Evolutionary conservation across 441 rosid genomes (phyloP), one percentile per base, ranked within the genome.

Genomic region (Melastoma candidum): DNA sequence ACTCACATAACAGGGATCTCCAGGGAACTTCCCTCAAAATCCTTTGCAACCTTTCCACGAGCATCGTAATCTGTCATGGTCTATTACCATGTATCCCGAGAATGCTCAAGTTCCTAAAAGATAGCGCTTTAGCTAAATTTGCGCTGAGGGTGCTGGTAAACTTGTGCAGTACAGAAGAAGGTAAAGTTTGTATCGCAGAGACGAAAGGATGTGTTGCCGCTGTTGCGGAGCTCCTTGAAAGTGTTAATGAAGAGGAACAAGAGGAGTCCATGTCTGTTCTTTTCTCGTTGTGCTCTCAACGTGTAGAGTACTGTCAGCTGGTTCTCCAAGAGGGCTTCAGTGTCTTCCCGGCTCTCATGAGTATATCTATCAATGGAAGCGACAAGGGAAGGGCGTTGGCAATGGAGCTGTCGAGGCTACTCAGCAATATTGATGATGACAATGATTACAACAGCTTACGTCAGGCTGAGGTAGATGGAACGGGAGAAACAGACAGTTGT

Each of bases 211-310:
- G 90, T 63, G 63, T 92, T 24, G 61, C 81, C 64, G 69, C 85
- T 24, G 58, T 87, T 24, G 82, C 78, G 55, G 69, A 72, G 12
- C 68, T 83, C 32, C 81, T 92, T 11, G 95, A 83, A 17, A 70
- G 58, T 36, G 79, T 64, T 32, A 71, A 71, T 60, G 29, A 46
- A 0, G 83, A 83, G 71, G 85, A 77, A 58, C 93, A 83, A 71
- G 98, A 92, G 54, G 77, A 75, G 7, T 87, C 85, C 26, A 75
- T 79, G 29, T 56, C 75, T 29, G 67, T 85, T 51, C 73, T 92
- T 10, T 80, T 92, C n/a, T 77, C 77, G 11, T 69, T 92, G 11
- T 92, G 98, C 72, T 77, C 87, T 36, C 79, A 85, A 56, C 64
- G 75, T 32, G 64, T 73, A 0, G 72, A 75, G 45, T 87, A 85